Evolutionary conservation across 345 rosid species (phyloP).

Genomic region (Eucalyptus pumila): DNA sequence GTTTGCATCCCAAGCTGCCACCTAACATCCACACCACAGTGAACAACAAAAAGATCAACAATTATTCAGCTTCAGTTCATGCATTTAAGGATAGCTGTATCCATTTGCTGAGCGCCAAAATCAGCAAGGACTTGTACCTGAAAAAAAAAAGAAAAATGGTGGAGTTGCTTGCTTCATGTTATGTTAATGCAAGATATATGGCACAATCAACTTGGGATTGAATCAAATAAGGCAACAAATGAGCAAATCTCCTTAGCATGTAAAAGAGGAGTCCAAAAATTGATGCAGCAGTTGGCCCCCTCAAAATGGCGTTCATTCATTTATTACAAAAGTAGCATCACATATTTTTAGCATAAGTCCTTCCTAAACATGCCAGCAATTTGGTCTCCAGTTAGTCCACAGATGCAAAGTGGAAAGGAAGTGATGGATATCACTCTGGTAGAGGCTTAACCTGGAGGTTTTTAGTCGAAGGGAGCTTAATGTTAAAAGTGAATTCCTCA

Average conservation of each 20-base stretch:
- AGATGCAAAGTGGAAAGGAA: not conserved
- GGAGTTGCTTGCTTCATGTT: not conserved
- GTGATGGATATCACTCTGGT: not conserved
- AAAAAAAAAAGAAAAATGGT: not conserved
- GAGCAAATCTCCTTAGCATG: not conserved
- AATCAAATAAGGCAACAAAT: not conserved
- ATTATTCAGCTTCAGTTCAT: not conserved
- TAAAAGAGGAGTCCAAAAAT: not conserved
- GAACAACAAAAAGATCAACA: not conserved
- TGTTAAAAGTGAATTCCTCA: constrained; percentile 57
- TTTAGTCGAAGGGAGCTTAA: constrained; percentile 43
- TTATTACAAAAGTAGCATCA: not conserved
- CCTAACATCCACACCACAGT: constrained; percentile 21
- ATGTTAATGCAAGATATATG: not conserved
- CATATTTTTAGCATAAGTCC: not conserved
- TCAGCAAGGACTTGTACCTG: not conserved
- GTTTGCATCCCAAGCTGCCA: constrained; percentile 99
- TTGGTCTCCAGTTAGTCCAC: not conserved
- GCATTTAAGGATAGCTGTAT: not conserved
- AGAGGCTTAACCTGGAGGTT: constrained; percentile 50
- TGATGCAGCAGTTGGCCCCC: not conserved
- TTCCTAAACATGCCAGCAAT: not conserved
- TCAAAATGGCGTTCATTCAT: not conserved
- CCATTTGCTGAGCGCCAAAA: not conserved
- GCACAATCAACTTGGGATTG: not conserved